A percentile compares a stretch with the other conserved stretches of the same genome.
Conservation (phyloP, 129 eudicot genomes). For the Saposhnikovia divaricata region DNA sequence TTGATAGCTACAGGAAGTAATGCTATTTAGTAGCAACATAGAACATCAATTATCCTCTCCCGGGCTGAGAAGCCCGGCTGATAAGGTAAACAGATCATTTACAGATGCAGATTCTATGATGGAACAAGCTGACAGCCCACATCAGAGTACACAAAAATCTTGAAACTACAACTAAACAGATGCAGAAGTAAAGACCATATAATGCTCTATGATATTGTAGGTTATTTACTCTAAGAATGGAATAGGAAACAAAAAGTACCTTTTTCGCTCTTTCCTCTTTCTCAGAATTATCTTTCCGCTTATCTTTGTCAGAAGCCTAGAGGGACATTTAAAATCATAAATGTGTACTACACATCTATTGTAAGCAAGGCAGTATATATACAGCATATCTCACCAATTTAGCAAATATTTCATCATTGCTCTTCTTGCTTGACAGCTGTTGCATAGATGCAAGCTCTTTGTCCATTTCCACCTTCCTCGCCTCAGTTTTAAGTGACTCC, state of each 20-base stretch:
- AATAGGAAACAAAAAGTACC: slow-evolving; percentile 27
- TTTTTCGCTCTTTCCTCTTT: slow-evolving; percentile 79
- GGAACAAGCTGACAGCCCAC: background rate
- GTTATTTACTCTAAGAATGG: background rate
- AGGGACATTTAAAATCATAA: background rate
- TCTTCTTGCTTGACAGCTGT: slow-evolving; percentile 75
- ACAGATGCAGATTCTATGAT: background rate
- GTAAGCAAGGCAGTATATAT: background rate
- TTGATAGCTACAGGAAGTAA: background rate
- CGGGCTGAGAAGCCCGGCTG: background rate
- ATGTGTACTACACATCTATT: background rate
- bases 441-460: slow-evolving; percentile 87
- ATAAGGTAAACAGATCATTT: background rate
- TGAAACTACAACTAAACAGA: background rate
- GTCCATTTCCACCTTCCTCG: slow-evolving; percentile 74
- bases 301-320: slow-evolving; percentile 87
- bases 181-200: background rate
- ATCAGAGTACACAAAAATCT: background rate
- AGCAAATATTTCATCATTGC: slow-evolving; percentile 56
- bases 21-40: background rate
- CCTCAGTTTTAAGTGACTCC: slow-evolving; percentile 59
- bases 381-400: slow-evolving; percentile 52
- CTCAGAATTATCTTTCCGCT: slow-evolving; percentile 66
- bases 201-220: background rate
- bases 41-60: background rate